Percentiles rank a stretch among this genome's conserved stretches.
phyloP scores from a whole-genome alignment of 2,329 filamentous ascomycete genomes.

The Colletotrichum brevisporum region DNA sequence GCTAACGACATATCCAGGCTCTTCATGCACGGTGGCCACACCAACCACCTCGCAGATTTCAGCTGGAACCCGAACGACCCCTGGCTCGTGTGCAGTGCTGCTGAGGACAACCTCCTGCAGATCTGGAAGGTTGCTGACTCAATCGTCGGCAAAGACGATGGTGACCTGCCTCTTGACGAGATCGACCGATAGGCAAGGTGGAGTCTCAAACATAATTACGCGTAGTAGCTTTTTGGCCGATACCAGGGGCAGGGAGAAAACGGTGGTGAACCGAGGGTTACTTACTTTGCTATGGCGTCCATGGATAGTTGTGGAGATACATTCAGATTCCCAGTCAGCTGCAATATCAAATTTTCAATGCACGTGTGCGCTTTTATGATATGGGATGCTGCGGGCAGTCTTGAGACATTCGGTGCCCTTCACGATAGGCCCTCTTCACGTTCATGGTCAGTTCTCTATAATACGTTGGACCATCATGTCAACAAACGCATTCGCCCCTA shows the following conservation, averaged over 20 bases:
- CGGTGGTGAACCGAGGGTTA: slow-evolving; percentile 21
- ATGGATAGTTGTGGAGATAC: slow-evolving; percentile 36
- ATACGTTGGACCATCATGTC: too few species aligned
- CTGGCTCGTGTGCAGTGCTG: slow-evolving; percentile 95
- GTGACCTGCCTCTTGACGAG: slow-evolving; percentile 82
- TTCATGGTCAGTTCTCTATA: too few species aligned
- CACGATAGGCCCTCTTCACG: too few species aligned
- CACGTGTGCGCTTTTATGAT: not conserved
- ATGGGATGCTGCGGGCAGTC: not conserved
- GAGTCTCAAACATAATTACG: slow-evolving; percentile 31
- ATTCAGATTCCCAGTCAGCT: slow-evolving; percentile 38
- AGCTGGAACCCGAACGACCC: slow-evolving; percentile 98
- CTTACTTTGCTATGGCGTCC: slow-evolving; percentile 36
- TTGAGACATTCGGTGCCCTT: not conserved
- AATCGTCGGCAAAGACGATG: slow-evolving; percentile 83
- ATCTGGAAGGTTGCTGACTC: slow-evolving; percentile 91
- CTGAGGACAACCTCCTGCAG: slow-evolving; percentile 96
- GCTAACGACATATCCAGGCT: slow-evolving; percentile 66
- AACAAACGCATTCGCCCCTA: too few species aligned
- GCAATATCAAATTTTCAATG: slow-evolving; percentile 1
- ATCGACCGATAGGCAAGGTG: slow-evolving; percentile 70
- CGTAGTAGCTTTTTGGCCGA: slow-evolving; percentile 22
- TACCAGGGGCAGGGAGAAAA: slow-evolving; percentile 22
- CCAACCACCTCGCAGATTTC: slow-evolving; percentile 96
- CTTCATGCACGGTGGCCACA: slow-evolving; percentile 99